Evolutionary conservation across 2,329 filamentous ascomycete species (phyloP).

Genomic region (Cytospora piceicola): DNA sequence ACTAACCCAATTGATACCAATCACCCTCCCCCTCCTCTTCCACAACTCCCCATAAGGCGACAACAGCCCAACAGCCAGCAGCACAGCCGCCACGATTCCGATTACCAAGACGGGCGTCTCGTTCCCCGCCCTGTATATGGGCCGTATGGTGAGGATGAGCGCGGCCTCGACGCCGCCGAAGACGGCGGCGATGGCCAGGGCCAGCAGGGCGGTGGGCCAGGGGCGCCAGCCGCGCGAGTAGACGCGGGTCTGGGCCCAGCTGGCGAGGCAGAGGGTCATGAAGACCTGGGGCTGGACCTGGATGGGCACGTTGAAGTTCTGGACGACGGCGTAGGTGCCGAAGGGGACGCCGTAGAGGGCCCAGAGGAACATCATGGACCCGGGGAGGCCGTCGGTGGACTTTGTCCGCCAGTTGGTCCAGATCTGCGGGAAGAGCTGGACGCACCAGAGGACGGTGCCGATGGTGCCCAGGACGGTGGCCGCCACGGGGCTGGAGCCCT

Average conservation of each 20-base stretch:
- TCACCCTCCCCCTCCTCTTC: constrained; percentile 63
- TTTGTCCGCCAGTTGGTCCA: constrained; percentile 66
- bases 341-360: constrained; percentile 54
- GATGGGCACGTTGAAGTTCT: constrained; percentile 49
- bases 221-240: constrained; percentile 50
- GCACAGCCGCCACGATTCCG: constrained; percentile 60
- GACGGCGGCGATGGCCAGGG: constrained; percentile 43
- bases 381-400: constrained; percentile 63
- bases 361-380: constrained; percentile 66
- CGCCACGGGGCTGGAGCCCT: constrained; percentile 26
- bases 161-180: constrained; percentile 60
- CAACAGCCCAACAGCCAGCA: constrained; percentile 60
- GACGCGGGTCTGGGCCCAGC: constrained; percentile 45
- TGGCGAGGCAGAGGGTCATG: constrained; percentile 44
- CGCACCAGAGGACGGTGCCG: constrained; percentile 45
- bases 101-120: constrained; percentile 58
- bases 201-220: constrained; percentile 50
- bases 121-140: constrained; percentile 57
- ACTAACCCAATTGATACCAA: constrained; percentile 58
- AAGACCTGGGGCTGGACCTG: constrained; percentile 50
- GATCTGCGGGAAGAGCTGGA: constrained; percentile 50
- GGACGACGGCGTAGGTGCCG: constrained; percentile 45
- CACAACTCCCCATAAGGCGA: constrained; percentile 66
- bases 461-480: constrained; percentile 35
- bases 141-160: constrained; percentile 61